Percentiles rank a stretch among this genome's conserved stretches.
phyloP scores from a whole-genome alignment of 83 land plant species.

The Diphasiastrum complanatum region DNA sequence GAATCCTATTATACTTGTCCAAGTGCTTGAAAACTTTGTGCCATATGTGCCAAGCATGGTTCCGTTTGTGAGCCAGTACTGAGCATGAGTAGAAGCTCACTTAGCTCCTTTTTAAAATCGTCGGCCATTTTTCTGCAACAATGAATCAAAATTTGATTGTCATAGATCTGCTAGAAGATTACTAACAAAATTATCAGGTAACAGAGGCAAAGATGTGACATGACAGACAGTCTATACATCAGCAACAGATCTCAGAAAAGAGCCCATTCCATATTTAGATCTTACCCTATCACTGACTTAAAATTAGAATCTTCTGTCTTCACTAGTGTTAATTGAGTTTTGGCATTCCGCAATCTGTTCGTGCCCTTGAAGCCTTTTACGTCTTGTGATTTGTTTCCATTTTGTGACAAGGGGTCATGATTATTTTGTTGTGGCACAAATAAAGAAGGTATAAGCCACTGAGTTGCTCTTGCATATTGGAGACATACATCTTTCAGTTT shows the following conservation, averaged over 20 bases:
- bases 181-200: not conserved
- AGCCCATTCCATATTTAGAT: not conserved
- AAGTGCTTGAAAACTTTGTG: slow-evolving; percentile 73
- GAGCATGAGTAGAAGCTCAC: slow-evolving; percentile 56
- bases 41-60: slow-evolving; percentile 87
- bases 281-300: slow-evolving; percentile 55
- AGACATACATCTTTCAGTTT: slow-evolving; percentile 73
- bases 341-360: not conserved
- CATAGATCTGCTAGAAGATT: not conserved
- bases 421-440: slow-evolving; percentile 29
- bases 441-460: slow-evolving; percentile 77
- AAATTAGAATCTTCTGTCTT: slow-evolving; percentile 32
- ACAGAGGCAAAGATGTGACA: slow-evolving; percentile 9
- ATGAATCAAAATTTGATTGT: no score
- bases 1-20: slow-evolving; percentile 11
- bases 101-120: slow-evolving; percentile 76
- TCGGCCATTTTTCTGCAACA: slow-evolving; percentile 82
- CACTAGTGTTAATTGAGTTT: slow-evolving; percentile 10
- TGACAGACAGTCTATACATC: slow-evolving; percentile 15
- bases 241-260: not conserved
- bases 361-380: not conserved
- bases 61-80: slow-evolving; percentile 80
- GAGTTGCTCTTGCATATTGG: slow-evolving; percentile 86
- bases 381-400: not conserved
- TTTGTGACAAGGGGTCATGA: not conserved